Evolutionary conservation across 257 asterid genomes (phyloP), one percentile per base, ranked within the genome.

Genomic region (Solanum pimpinellifolium): DNA sequence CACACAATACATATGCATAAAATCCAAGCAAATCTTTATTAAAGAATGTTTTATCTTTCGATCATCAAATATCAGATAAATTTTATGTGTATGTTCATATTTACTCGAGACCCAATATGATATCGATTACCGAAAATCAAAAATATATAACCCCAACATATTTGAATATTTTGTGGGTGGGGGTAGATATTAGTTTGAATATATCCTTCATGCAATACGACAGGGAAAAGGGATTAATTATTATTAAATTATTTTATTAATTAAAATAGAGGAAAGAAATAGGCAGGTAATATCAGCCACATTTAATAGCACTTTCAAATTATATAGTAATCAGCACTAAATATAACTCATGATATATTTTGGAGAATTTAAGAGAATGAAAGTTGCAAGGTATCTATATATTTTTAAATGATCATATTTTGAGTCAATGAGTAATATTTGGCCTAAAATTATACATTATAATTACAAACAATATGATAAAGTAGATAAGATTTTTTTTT

Each of bases 381-480:
- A 75, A 75, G 83, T 75, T 75, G 35, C 56, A 23, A 42, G 81
- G 81, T 37, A 37, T 0, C 0, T 37, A 29, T 27, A 74, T 18
- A 21, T 37, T 74, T 9, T 18, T 9, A 9, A 69, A 0, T 8
- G 23, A 68, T 33, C 78, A 33, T 9, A 70, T 33, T 72, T 72
- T 33, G 27, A 72, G 78, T 33, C 27, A 18, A 72, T 20, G 15
- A 72, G 78, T 72, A 72, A 33, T 35, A 73, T 5, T 73, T 73
- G 47, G 16, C 47, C 47, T 20, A 20, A 10, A 35, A 4, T 10
- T 20, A 18, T 73, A 18, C 0, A 16, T 70, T 33, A 23, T 1
- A 0, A 31, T 33, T 8, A 72, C 0, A 33, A 3, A 33, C 0
- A 0, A 31, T 9, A 2, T 16, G 4, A 33, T 18, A 0, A 33